Percentiles rank a stretch among this genome's conserved stretches.
These are phyloP conservation scores for Saturnispora bothae DNA, from an alignment of 805 yeast genomes.

Conservation along the genomic window DNA sequence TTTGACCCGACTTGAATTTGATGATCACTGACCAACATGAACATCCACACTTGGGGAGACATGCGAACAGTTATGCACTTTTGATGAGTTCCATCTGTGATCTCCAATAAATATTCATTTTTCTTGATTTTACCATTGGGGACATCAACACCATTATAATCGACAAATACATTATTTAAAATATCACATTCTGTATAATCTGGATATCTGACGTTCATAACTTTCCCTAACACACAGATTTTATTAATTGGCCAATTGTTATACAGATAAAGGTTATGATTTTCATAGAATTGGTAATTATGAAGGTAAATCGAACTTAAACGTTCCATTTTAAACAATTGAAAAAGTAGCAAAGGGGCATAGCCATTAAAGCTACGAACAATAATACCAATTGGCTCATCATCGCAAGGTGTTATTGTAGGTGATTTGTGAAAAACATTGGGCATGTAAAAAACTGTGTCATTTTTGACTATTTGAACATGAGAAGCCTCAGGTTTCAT, in stretches of 20 bases:
- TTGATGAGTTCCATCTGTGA: conserved; percentile 9
- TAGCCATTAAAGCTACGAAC: conserved; percentile 4
- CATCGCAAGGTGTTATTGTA: conserved; percentile 14
- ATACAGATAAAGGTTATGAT: conserved; percentile 19
- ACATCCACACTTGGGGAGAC: background rate
- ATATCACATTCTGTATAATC: background rate
- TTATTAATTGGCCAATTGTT: conserved; percentile 34
- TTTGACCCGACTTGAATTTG: background rate
- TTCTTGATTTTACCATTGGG: conserved; percentile 3
- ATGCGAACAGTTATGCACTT: conserved; percentile 1
- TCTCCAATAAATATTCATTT: conserved; percentile 1
- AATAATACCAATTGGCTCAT: background rate
- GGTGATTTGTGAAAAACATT: conserved; percentile 27
- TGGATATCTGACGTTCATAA: background rate
- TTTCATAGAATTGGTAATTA: conserved; percentile 13
- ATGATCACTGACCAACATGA: background rate
- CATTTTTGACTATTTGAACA: conserved; percentile 19
- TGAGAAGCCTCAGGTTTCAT: conserved; percentile 17
- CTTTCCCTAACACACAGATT: conserved; percentile 27
- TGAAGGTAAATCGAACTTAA: conserved; percentile 21
- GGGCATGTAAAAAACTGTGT: conserved; percentile 26
- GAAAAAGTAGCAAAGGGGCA: conserved; percentile 26
- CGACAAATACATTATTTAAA: background rate
- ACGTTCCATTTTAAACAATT: conserved; percentile 17
- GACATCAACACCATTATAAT: background rate